Percentiles rank a stretch among this genome's conserved stretches.
Evolutionary conservation across 306 rosid species (phyloP).

Genomic region (Rubus idaeus): DNA sequence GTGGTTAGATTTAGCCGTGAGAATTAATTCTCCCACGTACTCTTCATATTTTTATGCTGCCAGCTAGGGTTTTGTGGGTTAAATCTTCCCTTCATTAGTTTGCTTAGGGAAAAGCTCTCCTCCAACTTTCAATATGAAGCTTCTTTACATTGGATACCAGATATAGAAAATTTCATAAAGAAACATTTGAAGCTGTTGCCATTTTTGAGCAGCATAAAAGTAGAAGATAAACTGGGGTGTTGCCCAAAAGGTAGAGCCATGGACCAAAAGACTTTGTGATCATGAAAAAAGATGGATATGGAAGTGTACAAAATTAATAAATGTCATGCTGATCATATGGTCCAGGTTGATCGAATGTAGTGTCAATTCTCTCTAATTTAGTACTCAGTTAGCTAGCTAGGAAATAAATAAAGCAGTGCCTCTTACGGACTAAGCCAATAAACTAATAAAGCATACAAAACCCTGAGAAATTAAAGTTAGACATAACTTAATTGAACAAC

Average conservation of each 20-base stretch:
- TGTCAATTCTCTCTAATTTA: conserved; percentile 7
- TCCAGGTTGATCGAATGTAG: conserved; percentile 1
- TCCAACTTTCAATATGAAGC: neutral
- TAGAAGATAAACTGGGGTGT: conserved; percentile 4
- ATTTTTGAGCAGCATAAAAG: conserved; percentile 12
- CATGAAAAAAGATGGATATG: neutral
- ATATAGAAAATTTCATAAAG: neutral
- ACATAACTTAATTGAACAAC: neutral
- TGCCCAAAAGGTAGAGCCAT: neutral
- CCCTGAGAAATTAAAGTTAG: conserved; percentile 2
- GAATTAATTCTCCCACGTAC: neutral
- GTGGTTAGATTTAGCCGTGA: neutral
- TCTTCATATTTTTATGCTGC: neutral
- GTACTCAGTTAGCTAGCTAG: neutral
- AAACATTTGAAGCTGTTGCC: neutral
- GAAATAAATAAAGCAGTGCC: neutral
- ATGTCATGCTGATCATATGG: conserved; percentile 8
- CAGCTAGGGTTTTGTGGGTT: neutral
- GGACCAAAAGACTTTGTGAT: neutral
- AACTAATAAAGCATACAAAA: neutral
- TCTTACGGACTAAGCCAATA: neutral
- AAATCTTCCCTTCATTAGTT: neutral
- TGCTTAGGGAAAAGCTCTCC: neutral
- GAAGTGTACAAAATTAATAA: neutral
- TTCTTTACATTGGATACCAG: neutral